Evolutionary conservation across 2,329 filamentous ascomycete genomes (phyloP).

Genomic region (Colletotrichum echinochloae): DNA sequence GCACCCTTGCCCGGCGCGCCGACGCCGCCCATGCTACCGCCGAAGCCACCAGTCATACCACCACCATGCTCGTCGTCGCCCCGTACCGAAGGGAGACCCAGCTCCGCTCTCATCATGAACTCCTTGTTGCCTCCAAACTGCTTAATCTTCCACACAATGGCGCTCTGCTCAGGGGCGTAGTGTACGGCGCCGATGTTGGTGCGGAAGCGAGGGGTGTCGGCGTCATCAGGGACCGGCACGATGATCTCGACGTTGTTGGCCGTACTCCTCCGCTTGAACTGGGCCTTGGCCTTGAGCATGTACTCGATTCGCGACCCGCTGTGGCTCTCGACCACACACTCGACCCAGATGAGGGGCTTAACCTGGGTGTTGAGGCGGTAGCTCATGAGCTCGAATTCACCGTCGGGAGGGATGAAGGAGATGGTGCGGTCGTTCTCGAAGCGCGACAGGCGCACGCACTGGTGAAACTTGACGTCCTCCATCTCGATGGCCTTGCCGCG

Average conservation of each 20-base stretch:
- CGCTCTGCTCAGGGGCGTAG: constrained; percentile 96
- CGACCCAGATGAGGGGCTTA: constrained; percentile 98
- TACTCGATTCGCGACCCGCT: constrained; percentile 97
- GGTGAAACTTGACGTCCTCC: constrained; percentile 99
- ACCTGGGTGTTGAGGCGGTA: constrained; percentile 99
- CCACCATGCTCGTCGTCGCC: constrained; percentile 96
- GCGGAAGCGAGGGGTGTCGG: constrained; percentile 93
- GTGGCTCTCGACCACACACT: constrained; percentile 96
- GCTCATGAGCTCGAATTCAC: constrained; percentile 99
- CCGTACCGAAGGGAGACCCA: constrained; percentile 92
- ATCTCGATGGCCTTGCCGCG: constrained; percentile 98
- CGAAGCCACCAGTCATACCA: constrained; percentile 97
- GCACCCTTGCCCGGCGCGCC: constrained; percentile 81
- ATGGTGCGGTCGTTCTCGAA: constrained; percentile 99
- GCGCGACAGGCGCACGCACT: constrained; percentile 93
- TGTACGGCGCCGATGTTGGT: constrained; percentile 98
- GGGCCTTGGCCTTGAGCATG: constrained; percentile 97
- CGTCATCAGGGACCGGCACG: constrained; percentile 96
- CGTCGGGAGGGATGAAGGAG: constrained; percentile 97
- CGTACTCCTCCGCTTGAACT: constrained; percentile 97
- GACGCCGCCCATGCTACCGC: constrained; percentile 94
- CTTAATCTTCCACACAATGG: constrained; percentile 99
- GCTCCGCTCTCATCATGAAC: constrained; percentile 97
- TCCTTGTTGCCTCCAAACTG: constrained; percentile 99
- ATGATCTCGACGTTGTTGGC: constrained; percentile 99